phyloP scores from a whole-genome alignment of 768 basidiomycete species.

The Lactarius evosmus region DNA sequence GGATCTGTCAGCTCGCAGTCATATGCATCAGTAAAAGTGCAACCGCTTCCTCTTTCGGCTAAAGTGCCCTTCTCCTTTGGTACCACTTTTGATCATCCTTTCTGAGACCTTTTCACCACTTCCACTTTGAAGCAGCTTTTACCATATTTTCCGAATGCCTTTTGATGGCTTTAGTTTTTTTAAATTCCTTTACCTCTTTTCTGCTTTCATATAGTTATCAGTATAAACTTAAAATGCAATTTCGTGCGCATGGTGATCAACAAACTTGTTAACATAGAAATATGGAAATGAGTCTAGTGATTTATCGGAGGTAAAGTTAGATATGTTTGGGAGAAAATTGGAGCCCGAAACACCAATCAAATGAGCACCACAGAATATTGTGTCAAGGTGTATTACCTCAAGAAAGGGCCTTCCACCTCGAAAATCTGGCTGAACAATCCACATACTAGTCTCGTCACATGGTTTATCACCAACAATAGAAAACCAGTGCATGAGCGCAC shows the following conservation, averaged over 20 bases:
- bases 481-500: neutral
- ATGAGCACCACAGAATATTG: neutral
- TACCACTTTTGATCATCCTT: too few relatives aligned
- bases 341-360: neutral
- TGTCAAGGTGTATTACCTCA: neutral
- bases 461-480: neutral
- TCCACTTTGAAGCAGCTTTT: too few relatives aligned
- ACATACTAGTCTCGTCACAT: neutral
- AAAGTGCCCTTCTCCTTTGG: too few relatives aligned
- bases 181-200: too few relatives aligned
- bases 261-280: neutral
- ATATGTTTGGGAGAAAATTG: neutral
- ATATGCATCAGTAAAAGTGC: too few relatives aligned
- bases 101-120: too few relatives aligned
- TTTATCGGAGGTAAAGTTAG: too few relatives aligned
- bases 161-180: too few relatives aligned
- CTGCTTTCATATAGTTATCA: too few relatives aligned
- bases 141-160: too few relatives aligned
- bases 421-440: neutral
- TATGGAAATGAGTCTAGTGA: neutral
- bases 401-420: neutral
- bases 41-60: too few relatives aligned
- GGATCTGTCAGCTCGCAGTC: too few relatives aligned
- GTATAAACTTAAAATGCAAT: neutral
- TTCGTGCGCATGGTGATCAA: neutral